Evolutionary conservation across 2,329 filamentous ascomycete species (phyloP), one percentile per base, ranked within the genome.

Genomic region (Fusarium foetens): DNA sequence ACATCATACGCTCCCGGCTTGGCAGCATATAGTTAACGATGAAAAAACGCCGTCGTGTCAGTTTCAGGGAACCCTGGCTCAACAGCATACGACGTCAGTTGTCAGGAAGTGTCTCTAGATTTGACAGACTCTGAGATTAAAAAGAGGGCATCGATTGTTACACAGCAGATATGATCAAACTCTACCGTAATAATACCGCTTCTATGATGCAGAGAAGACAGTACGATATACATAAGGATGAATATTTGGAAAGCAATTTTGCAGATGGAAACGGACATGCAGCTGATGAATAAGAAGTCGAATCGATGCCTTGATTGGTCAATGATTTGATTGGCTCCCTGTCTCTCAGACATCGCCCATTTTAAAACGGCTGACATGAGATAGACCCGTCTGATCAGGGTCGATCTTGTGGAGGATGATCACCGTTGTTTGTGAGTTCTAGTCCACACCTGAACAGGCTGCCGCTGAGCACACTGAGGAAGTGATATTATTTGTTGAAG

Each of bases 41-140:
- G 13, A 17, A 66, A 58, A 52, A 68, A 55, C 64, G 60, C 73
- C 66, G 72, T 57, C 51, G 73, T 74, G 53, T 69, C 66, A 73
- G 74, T 69, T 76, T 72, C 70, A 68, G 72, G 68, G 51, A 76
- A 60, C 67, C 71, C 70, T 51, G 58, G 62, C 48, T 53, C 43
- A 35, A 62, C 59, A 62, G 70, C 67, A 63, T 70, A 66, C 70
- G 51, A 64, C 55, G 23, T 63, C 29, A 43, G 41, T 43, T 42
- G 33, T 39, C 46, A 58, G 45, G 54, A 51, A 42, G 38, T 54
- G 36, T 45, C 54, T 49, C 29, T 42, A n/a, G 46, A 25, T n/a
- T 53, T 55, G 41, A 58, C 39, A 64, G 27, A 19, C 46, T 57
- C 31, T 55, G n/a, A 17, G 39, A 38, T 36, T 23, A 16, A 52